Base-by-base conservation (phyloP, 306 rosid species). In the Vachellia collinsii region DNA sequence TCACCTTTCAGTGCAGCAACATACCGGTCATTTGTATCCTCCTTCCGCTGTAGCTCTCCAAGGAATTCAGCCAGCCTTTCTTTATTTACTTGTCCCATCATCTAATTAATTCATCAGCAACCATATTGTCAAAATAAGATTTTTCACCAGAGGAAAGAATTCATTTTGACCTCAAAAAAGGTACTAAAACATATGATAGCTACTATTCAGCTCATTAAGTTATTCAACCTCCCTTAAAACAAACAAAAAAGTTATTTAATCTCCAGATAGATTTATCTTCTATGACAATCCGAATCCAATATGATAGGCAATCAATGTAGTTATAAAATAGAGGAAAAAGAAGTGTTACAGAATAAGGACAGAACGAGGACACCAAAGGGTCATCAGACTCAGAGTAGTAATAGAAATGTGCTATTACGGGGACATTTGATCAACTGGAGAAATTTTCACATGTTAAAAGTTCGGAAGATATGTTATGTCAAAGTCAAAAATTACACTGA, bases 11-110 rank as follows among this genome's bases (percentile, higher is more conserved):
- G 82, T 71, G 98, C 99, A 70, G 96, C 97, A 76, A 93, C 92
- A 77, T 90, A 95, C n/a, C 94, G 94, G 70, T 93, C 97, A 72
- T 95, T 90, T 56, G 98, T 91, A 79, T 95, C 85, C 87, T 94
- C 97, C 72, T 94, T 91, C 83, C 95, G 23, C 86, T 88, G 92
- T 82, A 94, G 81, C 92, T 93, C 98, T 46, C 97, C 94, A 1
- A 94, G 94, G 74, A 58, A 93, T 82, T 95, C 99, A 8, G 91
- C 97, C 74, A 93, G 81, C 42, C 99, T 89, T 74, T 93, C 97
- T 69, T 83, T 90, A 62, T 95, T 95, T 36, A 83, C 92, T 80
- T 89, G 89, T 14, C 94, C 98, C 97, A 90, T 95, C 94, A 86
- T 94, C 97, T 94, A 85, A 70, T 72, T 64, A 75, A 77, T 29